These are phyloP conservation scores for Neurospora terricola DNA, from an alignment of 495 filamentous ascomycete species.

Conservation along the genomic window DNA sequence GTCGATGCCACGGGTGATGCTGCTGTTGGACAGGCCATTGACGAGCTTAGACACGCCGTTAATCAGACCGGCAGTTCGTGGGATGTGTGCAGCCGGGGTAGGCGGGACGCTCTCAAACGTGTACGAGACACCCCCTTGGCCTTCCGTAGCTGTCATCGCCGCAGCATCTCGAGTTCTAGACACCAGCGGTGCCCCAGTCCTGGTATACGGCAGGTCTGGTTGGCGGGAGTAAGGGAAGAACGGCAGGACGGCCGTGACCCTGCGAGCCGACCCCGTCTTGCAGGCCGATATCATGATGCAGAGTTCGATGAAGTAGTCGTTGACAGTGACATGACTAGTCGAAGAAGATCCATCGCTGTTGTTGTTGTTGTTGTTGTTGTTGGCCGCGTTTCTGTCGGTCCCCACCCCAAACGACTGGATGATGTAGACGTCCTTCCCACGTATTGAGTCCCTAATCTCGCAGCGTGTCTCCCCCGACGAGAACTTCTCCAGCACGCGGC, in stretches of 20 bases:
- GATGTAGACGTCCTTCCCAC: constrained; percentile 97
- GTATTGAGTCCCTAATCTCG: constrained; percentile 90
- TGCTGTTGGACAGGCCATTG: constrained; percentile 38
- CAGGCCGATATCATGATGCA: constrained; percentile 96
- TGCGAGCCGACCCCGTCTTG: constrained; percentile 86
- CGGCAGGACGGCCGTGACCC: constrained; percentile 88
- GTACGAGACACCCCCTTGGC: constrained; percentile 53
- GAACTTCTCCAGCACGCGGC: constrained; percentile 82
- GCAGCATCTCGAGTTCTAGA: background rate
- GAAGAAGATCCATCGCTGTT: background rate
- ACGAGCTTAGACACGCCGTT: constrained; percentile 58
- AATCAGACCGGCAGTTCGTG: constrained; percentile 49
- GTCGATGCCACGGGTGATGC: constrained; percentile 15
- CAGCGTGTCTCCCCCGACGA: constrained; percentile 88
- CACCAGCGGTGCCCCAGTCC: constrained; percentile 70
- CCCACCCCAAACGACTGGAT: constrained; percentile 55
- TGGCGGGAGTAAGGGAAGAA: constrained; percentile 95
- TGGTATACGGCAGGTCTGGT: constrained; percentile 92
- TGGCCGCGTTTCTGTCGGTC: background rate
- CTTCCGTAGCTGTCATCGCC: constrained; percentile 47
- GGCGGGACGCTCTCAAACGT: constrained; percentile 89
- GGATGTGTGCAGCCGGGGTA: constrained; percentile 63
- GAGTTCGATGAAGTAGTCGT: constrained; percentile 91
- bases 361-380: background rate
- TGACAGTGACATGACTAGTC: constrained; percentile 56